phyloP scores from a whole-genome alignment of 768 basidiomycete genomes.

The Arthromyces matolae region DNA sequence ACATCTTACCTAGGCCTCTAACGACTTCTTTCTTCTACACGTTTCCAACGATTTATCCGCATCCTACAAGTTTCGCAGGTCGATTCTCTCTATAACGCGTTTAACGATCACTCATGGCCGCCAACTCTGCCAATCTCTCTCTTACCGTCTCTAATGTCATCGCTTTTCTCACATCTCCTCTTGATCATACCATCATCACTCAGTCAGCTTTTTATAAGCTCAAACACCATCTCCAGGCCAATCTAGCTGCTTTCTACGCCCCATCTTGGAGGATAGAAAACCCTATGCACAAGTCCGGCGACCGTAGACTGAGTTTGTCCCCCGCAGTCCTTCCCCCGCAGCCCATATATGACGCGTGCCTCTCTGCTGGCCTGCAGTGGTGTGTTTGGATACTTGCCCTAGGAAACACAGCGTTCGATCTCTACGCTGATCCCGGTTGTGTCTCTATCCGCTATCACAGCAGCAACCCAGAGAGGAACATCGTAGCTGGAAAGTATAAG shows the following conservation, averaged over 20 bases:
- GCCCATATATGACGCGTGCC: slow-evolving; percentile 66
- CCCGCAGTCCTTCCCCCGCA: slow-evolving; percentile 68
- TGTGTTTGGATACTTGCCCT: slow-evolving; percentile 73
- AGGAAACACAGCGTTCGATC: slow-evolving; percentile 69
- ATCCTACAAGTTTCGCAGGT: slow-evolving; percentile 51
- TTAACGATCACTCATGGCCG: slow-evolving; percentile 32
- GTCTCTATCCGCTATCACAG: slow-evolving; percentile 62
- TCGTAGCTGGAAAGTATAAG: slow-evolving; percentile 37
- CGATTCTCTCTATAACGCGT: slow-evolving; percentile 42
- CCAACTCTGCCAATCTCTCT: slow-evolving; percentile 47
- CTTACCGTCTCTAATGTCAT: slow-evolving; percentile 71
- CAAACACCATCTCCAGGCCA: slow-evolving; percentile 67
- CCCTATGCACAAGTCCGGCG: slow-evolving; percentile 65
- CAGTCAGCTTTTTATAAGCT: slow-evolving; percentile 59
- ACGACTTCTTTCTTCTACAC: slow-evolving; percentile 19
- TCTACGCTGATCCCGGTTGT: slow-evolving; percentile 78
- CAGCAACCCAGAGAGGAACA: slow-evolving; percentile 18
- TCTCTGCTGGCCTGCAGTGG: slow-evolving; percentile 71
- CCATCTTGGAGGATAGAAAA: slow-evolving; percentile 62
- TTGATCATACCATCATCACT: slow-evolving; percentile 46
- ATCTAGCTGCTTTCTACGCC: slow-evolving; percentile 66
- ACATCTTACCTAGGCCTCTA: slow-evolving; percentile 7
- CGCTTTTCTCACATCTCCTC: slow-evolving; percentile 67
- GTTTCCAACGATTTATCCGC: neutral
- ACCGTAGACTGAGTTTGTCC: slow-evolving; percentile 72